These are phyloP conservation scores for Ceratorhiza oryzae-sativae DNA, from an alignment of 1,284 basidiomycete genomes.

Conservation along the genomic window DNA sequence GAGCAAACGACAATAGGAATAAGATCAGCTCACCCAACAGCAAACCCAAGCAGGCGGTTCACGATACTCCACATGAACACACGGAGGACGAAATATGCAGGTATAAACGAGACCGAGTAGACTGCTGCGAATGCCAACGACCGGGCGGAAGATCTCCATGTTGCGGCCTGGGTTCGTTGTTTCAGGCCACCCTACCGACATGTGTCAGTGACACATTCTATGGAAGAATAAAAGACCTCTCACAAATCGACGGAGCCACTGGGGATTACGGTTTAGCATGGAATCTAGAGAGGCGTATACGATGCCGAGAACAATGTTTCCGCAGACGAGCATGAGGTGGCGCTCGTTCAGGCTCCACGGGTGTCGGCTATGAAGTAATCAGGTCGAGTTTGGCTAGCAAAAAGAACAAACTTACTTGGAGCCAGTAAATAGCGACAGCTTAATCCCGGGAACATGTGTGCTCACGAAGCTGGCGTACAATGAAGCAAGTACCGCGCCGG, in stretches of 20 bases:
- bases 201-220: not conserved
- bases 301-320: not conserved
- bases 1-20: no score
- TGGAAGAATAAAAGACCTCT: not conserved
- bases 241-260: slow-evolving; percentile 34
- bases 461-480: slow-evolving; percentile 18
- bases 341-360: slow-evolving; percentile 31
- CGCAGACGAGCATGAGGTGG: slow-evolving; percentile 6
- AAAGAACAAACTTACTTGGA: slow-evolving; percentile 5
- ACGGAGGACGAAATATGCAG: slow-evolving; percentile 1
- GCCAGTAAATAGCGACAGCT: slow-evolving; percentile 31
- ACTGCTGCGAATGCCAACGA: slow-evolving; percentile 1
- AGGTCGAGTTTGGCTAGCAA: not conserved
- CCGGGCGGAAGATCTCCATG: not conserved
- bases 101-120: slow-evolving; percentile 5
- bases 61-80: not conserved
- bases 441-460: slow-evolving; percentile 14
- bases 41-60: slow-evolving; percentile 16
- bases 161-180: slow-evolving; percentile 12
- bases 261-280: not conserved
- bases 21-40: slow-evolving; percentile 12
- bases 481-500: slow-evolving; percentile 2
- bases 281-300: slow-evolving; percentile 2
- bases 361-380: slow-evolving; percentile 7
- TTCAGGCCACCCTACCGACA: slow-evolving; percentile 14